These are phyloP conservation scores for Annulohypoxylon bovei DNA, from an alignment of 495 filamentous ascomycete genomes.

Conservation along the genomic window DNA sequence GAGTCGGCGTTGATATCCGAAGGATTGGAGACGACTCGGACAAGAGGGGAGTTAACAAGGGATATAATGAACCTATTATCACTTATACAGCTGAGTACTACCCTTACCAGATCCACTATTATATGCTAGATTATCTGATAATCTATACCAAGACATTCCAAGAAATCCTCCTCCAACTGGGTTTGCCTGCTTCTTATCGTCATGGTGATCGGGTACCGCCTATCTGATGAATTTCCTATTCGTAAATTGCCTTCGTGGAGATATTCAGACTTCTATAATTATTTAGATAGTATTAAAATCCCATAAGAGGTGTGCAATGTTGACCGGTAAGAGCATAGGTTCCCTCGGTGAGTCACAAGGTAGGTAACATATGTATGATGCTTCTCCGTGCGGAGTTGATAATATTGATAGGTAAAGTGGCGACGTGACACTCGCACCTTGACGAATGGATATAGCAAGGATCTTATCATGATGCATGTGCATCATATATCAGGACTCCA, in stretches of 20 bases:
- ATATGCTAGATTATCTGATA: slow-evolving; percentile 33
- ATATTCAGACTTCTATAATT: too few relatives aligned
- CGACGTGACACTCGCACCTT: slow-evolving; percentile 17
- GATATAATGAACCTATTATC: background rate
- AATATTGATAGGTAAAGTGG: background rate
- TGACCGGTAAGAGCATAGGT: background rate
- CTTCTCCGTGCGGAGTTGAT: background rate
- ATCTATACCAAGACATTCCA: slow-evolving; percentile 17
- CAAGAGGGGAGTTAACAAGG: slow-evolving; percentile 10
- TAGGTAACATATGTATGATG: background rate
- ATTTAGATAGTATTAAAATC: background rate
- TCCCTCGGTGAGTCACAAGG: background rate
- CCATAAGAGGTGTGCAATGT: background rate
- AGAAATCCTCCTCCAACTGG: slow-evolving; percentile 2
- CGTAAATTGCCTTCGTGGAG: background rate
- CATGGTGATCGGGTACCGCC: slow-evolving; percentile 13
- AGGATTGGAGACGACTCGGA: slow-evolving; percentile 33
- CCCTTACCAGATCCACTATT: slow-evolving; percentile 1
- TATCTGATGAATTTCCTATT: slow-evolving; percentile 11
- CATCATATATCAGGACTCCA: background rate
- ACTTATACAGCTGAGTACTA: background rate
- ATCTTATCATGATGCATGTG: slow-evolving; percentile 35
- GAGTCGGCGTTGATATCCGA: slow-evolving; percentile 9
- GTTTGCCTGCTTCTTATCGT: background rate
- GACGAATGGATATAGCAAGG: slow-evolving; percentile 23